Conservation (phyloP, 345 rosid species). For the Capsella bursapastoris region DNA sequence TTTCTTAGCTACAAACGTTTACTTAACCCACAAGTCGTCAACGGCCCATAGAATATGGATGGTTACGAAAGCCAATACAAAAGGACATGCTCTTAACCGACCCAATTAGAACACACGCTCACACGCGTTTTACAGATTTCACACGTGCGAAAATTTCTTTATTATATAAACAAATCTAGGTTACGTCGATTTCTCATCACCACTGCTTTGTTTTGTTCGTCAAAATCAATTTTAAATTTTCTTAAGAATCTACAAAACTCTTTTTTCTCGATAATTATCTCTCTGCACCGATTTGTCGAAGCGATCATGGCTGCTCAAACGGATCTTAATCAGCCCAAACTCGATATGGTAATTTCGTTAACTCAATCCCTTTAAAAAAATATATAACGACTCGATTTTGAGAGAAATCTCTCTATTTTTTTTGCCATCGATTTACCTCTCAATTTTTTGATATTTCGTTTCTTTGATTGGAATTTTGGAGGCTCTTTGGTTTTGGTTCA, state of each 20-base stretch:
- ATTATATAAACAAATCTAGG: conserved; percentile 16
- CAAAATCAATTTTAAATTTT: conserved; percentile 17
- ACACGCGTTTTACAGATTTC: conserved; percentile 11
- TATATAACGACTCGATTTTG: neutral
- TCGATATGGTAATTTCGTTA: conserved; percentile 36
- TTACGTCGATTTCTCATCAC: conserved; percentile 32
- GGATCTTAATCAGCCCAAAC: conserved; percentile 39
- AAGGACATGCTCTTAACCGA: conserved; percentile 18
- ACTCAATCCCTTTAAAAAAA: neutral
- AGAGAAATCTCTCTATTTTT: neutral
- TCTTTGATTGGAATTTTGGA: conserved; percentile 7
- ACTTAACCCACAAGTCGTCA: conserved; percentile 42
- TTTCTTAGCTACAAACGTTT: conserved; percentile 39
- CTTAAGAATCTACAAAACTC: neutral
- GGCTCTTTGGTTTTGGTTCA: neutral
- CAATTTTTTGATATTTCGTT: neutral
- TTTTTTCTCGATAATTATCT: neutral
- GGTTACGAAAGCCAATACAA: conserved; percentile 4
- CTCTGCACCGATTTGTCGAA: neutral
- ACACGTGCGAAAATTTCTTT: conserved; percentile 23
- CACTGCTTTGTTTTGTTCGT: conserved; percentile 40
- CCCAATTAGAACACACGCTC: conserved; percentile 18
- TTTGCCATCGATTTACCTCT: neutral
- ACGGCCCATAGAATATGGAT: conserved; percentile 40
- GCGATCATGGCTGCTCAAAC: conserved; percentile 44